Percentiles rank a stretch among this genome's conserved stretches.
These are phyloP conservation scores for Pseudogymnoascus sp. DNA, from an alignment of 2,329 filamentous ascomycete species.

Conservation along the genomic window DNA sequence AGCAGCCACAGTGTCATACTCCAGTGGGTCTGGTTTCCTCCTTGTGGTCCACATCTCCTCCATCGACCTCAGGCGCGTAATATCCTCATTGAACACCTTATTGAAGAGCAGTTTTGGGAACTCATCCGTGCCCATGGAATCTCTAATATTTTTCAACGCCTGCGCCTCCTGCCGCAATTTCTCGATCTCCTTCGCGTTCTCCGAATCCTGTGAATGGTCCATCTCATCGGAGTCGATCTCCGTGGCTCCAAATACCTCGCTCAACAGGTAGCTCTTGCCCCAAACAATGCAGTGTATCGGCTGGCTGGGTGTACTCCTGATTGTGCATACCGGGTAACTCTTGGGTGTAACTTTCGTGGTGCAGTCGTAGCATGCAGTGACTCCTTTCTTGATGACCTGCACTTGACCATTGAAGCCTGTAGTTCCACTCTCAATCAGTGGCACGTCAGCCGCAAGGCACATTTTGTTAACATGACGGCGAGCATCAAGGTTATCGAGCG, in stretches of 20 bases:
- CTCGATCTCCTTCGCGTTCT: slow-evolving; percentile 80
- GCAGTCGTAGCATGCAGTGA: slow-evolving; percentile 96
- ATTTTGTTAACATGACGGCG: slow-evolving; percentile 93
- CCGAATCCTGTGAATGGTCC: slow-evolving; percentile 69
- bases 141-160: slow-evolving; percentile 73
- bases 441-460: slow-evolving; percentile 85
- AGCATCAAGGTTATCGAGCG: slow-evolving; percentile 90
- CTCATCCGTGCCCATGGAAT: slow-evolving; percentile 67
- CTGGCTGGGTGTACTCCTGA: slow-evolving; percentile 89
- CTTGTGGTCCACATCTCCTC: slow-evolving; percentile 94
- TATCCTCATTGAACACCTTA: slow-evolving; percentile 84
- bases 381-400: slow-evolving; percentile 86
- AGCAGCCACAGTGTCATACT: slow-evolving; percentile 55
- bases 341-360: slow-evolving; percentile 83
- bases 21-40: slow-evolving; percentile 62
- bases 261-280: slow-evolving; percentile 93
- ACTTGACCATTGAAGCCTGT: slow-evolving; percentile 98
- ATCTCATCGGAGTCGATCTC: slow-evolving; percentile 76
- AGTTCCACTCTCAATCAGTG: slow-evolving; percentile 90
- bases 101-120: slow-evolving; percentile 79
- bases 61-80: slow-evolving; percentile 73
- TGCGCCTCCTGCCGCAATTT: slow-evolving; percentile 78
- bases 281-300: slow-evolving; percentile 98
- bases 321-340: slow-evolving; percentile 92
- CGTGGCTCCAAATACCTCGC: slow-evolving; percentile 83